These are phyloP conservation scores for Apophysomyces trapeziformis DNA, from an alignment of 371 early-diverging fungal genomes.

Conservation along the genomic window DNA sequence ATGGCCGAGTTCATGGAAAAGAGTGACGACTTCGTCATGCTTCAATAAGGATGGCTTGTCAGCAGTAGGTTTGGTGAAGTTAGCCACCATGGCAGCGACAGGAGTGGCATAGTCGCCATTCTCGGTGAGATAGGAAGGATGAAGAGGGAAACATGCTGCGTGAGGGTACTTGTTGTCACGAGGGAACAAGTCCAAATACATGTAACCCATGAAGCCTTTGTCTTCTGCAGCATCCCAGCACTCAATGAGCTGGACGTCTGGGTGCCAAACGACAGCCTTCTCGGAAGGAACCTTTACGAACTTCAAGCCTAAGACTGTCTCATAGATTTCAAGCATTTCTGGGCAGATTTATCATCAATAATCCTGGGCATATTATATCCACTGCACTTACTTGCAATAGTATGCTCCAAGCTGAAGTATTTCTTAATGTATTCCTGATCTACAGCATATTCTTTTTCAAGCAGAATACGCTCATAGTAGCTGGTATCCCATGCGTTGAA, in stretches of 20 bases:
- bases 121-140: constrained; percentile 57
- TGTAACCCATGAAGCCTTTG: constrained; percentile 70
- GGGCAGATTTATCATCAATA: background rate
- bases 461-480: constrained; percentile 74
- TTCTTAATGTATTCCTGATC: constrained; percentile 80
- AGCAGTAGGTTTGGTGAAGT: constrained; percentile 81
- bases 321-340: constrained; percentile 77
- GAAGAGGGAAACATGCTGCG: constrained; percentile 77
- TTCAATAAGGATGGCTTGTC: constrained; percentile 78
- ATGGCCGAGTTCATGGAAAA: constrained; percentile 84
- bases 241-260: constrained; percentile 71
- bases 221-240: constrained; percentile 67
- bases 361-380: background rate
- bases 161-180: constrained; percentile 78
- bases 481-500: constrained; percentile 77
- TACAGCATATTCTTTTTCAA: constrained; percentile 73
- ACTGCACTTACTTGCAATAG: constrained; percentile 40
- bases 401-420: constrained; percentile 72
- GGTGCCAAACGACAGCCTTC: constrained; percentile 68
- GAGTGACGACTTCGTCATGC: constrained; percentile 82
- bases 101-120: constrained; percentile 65
- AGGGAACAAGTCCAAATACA: constrained; percentile 81
- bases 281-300: constrained; percentile 64
- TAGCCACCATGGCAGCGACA: constrained; percentile 83
- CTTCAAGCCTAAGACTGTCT: constrained; percentile 65